Base-by-base conservation (phyloP, 345 rosid genomes). In the Eucalyptus curtisii region DNA sequence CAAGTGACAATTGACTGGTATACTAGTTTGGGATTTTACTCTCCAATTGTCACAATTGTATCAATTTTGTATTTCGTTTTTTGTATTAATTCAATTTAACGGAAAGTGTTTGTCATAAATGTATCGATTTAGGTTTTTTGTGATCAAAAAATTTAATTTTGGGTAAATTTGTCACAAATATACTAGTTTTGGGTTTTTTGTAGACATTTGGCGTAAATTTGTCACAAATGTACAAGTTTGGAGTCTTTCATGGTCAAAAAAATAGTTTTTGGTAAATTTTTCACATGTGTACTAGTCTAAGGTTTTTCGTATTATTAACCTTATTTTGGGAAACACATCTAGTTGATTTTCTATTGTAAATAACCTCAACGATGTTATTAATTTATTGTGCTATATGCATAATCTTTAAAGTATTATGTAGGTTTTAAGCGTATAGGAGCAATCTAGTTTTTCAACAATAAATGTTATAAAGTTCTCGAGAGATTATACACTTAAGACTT, bases 201-300 rank as follows among this genome's bases (percentile, higher is more conserved):
- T 57, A 25, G 14, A 4, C 13, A 57, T 10, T 25, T 19, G 1
- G 7, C 0, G 0, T 57, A 57, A 57, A 57, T 57, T 57, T 57
- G 0, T 5, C 64, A 13, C 14, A 25, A 25, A 6, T 57, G 0
- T 57, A 57, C 2, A 0, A 57, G 0, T 57, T 57, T 57, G 0
- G 3, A 52, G 57, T 52, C 20, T 52, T 19, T 52, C 5, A 52
- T 52, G 1, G 0, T 52, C 0, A 7, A 0, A 8, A 52, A 20
- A 20, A 0, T 52, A 8, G 0, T 1, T 52, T 52, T 52, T 0
- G 10, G 10, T 52, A 20, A 52, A 20, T 52, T 0, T 52, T 52
- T 20, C 0, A 52, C 25, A 0, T 52, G 25, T 52, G 0, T 52
- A 20, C 10, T 52, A 52, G 0, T 8, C 2, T 52, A 1, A 0